Evolutionary conservation across 2,329 filamentous ascomycete genomes (phyloP), one percentile per base, ranked within the genome.

Genomic region (Tympanopsis confertula): DNA sequence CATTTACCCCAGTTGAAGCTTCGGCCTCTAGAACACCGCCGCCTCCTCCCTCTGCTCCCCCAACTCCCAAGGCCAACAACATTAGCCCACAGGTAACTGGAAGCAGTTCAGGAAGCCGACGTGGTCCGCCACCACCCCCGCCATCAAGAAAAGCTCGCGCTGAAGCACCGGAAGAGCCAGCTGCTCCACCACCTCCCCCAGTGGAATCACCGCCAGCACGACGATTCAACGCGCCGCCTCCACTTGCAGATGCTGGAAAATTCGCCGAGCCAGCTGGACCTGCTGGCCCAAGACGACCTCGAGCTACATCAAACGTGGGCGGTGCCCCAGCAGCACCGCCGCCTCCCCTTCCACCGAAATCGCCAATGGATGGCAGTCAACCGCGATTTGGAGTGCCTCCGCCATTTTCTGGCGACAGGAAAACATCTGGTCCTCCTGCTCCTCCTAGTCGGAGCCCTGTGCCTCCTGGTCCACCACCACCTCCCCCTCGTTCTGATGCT

Each of bases 171-270:
- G 45, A 61, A 3, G 50, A 56, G 32, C 50, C 59, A 39, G 68
- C 68, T 44, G 59, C 63, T n/a, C 64, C 69, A 26, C 75, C 83
- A n/a, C 72, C 81, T 20, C 70, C 78, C 51, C 81, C 86, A 42
- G 74, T 81, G 13, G 78, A 80, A 13, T 84, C 86, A 12, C 75
- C 79, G 14, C 69, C 70, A 7, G 72, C 78, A 17, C 72, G 79
- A 37, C 75, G 70, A 48, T 96, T 94, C 63, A 73, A 78, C 45
- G 89, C 86, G 5, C 91, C 91, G 35, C 91, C 91, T 22, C 85
- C 89, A 2, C 62, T 96, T 42, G 77, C 86, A 39, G 88, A 94
- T 56, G 91, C 91, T 41, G 91, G 91, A 26, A 94, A 86, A 58
- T 91, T 77, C 53, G 86, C 82, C 3, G 69, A 79, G 43, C 57